These are phyloP conservation scores for Hymenoscyphus occultus DNA, from an alignment of 2,329 filamentous ascomycete species.

Conservation along the genomic window DNA sequence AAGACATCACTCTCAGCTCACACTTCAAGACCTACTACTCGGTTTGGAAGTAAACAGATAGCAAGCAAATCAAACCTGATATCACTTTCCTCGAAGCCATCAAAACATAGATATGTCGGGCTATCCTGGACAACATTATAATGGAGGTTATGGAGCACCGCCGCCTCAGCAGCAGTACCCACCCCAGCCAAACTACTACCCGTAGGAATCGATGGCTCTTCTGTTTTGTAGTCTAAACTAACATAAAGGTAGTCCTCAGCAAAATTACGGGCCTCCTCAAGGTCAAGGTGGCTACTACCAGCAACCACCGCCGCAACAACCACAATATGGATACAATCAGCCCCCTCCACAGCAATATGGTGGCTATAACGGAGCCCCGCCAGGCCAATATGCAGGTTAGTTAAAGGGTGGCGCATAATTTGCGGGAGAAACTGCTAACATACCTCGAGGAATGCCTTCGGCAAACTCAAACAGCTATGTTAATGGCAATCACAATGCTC, in stretches of 20 bases:
- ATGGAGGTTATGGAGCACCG: conserved; percentile 43
- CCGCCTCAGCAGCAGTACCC: conserved; percentile 43
- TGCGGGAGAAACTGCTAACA: conserved; percentile 35
- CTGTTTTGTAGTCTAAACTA: conserved; percentile 26
- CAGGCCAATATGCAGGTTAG: conserved; percentile 45
- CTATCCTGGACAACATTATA: conserved; percentile 56
- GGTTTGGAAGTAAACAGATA: conserved; percentile 10
- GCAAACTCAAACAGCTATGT: conserved; percentile 52
- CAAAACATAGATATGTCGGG: conserved; percentile 53
- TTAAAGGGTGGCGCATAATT: conserved; percentile 50
- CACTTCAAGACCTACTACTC: not conserved
- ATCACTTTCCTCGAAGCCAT: conserved; percentile 7
- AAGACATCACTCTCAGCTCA: not conserved
- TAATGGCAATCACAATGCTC: conserved; percentile 55
- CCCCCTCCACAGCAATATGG: conserved; percentile 49
- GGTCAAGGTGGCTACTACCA: conserved; percentile 45
- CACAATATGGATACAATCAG: conserved; percentile 36
- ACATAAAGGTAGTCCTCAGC: conserved; percentile 28
- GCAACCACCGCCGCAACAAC: conserved; percentile 47
- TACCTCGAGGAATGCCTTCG: conserved; percentile 40
- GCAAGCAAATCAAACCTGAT: conserved; percentile 14
- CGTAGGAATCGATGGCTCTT: conserved; percentile 41
- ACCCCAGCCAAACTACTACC: conserved; percentile 46
- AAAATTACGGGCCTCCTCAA: conserved; percentile 34
- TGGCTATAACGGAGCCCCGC: conserved; percentile 38